Evolutionary conservation across 2,329 filamentous ascomycete genomes (phyloP), one percentile per base, ranked within the genome.

Genomic region (Cladosporium sp.): DNA sequence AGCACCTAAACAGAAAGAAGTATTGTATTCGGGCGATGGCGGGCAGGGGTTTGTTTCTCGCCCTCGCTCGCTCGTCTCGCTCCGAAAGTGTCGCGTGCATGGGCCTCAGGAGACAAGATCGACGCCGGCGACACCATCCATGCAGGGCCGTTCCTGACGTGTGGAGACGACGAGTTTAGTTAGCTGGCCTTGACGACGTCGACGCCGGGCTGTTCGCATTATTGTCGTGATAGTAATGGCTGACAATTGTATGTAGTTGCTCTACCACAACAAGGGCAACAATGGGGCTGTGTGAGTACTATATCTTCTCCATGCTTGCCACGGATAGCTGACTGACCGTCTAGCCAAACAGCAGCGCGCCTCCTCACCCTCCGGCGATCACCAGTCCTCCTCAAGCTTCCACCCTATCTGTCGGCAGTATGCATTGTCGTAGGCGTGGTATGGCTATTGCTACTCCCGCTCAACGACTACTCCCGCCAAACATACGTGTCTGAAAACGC

Each of bases 401-500:
- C 92, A 35, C 88, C 90, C 12, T 92, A 94, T 72, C 73, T 97
- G 29, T 96, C 92, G 29, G 78, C 89, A 45, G 73, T 95, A 35
- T 94, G 87, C 70, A 83, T 97, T 60, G 62, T 92, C 42, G 79
- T 95, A 61, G 93, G 93, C 47, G 80, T 96, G 50, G 80, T 82
- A 59, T 98, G 92, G 88, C 82, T 98, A 12, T 80, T 96, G 18
- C 77, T 97, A 27, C 80, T 98, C 1, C 93, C 93, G 2, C 78
- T 97, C 47, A 80, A 97, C 69, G 81, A 91, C 58, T 95, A 97
- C 73, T 95, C 90, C 43, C 83, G 93, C 57, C 79, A 81, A 53
- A 98, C 92, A 1, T 98, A 98, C 69, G 93, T 98, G 51, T 97
- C 92, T 38, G 93, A 98, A 69, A 98, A 98, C 67, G 93, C 93